Base-by-base conservation (phyloP, 352 stramenopile genomes). In the Heterotrichella gracilis region DNA sequence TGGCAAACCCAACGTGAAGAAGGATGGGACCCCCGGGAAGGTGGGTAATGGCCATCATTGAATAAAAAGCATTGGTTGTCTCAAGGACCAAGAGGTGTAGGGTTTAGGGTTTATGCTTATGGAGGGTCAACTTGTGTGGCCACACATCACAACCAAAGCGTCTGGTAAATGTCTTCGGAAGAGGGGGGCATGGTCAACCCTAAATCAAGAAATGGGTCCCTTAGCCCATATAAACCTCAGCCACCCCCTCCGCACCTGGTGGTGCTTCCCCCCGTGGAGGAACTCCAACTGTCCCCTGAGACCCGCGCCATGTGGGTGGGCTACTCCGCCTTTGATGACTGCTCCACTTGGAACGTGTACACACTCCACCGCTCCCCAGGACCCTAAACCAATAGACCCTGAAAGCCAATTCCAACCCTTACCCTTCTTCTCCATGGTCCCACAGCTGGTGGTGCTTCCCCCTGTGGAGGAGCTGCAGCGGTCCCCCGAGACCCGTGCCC, bases 271-370 rank as follows among this genome's bases (percentile, higher is more conserved):
- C 78, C 73, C 19, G 77, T 87, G 0, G 78, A 86, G 71, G 79
- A 86, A 69, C 74, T 90, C 14, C 85, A 92, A 77, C 78, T 78
- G 2, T 81, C 85, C 70, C 79, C 81, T 0, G 75, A 92, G 75
- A 88, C 85, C 73, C 79, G 90, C 4, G 74, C 82, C 22, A 81
- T 85, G 0, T 98, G 88, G 82, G 96, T 97, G 71, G 71, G 82
- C 25, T 98, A 98, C 78, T 94, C 85, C 20, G 85, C 88, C 21
- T 94, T 88, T 74, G 92, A 98, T 77, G 92, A 90, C 23, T 86
- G 95, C 76, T 85, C 86, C 64, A 98, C 92, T 25, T 97, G 90
- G n/a, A n/a, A n/a, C n/a, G n/a, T n/a, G n/a, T n/a, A n/a, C n/a
- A n/a, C n/a, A n/a, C n/a, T n/a, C n/a, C n/a, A n/a, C n/a, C n/a